These are phyloP conservation scores for Datura wrightii DNA, from an alignment of 257 asterid genomes.

Conservation along the genomic window DNA sequence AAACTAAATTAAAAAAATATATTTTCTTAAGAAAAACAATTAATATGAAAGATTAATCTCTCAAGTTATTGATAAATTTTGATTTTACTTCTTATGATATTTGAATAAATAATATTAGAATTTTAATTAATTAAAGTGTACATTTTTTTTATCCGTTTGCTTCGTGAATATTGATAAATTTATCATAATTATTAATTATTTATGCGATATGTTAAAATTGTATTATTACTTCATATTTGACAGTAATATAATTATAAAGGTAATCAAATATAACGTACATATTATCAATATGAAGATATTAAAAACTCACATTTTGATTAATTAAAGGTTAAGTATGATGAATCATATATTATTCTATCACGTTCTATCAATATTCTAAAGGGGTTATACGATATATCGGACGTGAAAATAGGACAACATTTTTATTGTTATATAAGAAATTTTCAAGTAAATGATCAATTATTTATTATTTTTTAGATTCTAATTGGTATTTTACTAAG, in stretches of 20 bases:
- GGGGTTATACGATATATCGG: no score
- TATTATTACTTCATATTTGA: background rate
- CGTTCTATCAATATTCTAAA: no score
- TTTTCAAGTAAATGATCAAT: no score
- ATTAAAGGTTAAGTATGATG: background rate
- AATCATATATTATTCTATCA: background rate
- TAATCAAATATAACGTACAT: background rate
- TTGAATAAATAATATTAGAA: background rate
- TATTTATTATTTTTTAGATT: no score
- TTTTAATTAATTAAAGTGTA: background rate
- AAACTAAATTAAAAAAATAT: background rate
- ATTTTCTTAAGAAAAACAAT: background rate
- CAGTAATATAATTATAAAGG: background rate
- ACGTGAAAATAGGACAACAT: no score
- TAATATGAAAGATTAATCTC: background rate
- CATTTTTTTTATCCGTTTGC: background rate
- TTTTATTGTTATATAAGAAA: no score
- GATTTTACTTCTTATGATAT: no score
- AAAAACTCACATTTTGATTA: background rate
- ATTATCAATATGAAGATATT: background rate
- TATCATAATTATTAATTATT: background rate
- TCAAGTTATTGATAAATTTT: no score
- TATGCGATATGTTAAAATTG: background rate
- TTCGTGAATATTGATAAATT: background rate
- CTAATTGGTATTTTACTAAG: no score